Evolutionary conservation across 225 moss, liverwort and hornwort genomes (phyloP), one percentile per base, ranked within the genome.

Genomic region (Pseudoscleropodium purum): DNA sequence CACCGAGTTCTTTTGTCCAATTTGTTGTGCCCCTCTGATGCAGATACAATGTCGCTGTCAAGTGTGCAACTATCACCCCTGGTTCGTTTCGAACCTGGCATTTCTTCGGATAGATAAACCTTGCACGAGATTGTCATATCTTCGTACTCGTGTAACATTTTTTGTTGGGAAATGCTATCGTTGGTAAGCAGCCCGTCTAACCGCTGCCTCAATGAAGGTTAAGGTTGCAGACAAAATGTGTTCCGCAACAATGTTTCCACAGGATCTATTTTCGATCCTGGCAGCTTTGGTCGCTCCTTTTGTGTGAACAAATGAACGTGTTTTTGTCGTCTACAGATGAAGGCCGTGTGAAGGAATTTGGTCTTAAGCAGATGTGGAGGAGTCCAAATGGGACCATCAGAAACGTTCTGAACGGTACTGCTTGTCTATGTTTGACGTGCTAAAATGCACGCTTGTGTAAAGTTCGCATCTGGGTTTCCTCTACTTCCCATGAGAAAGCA

Each of bases 321-420:
- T 66, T 69, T 56, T 73, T 91, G 89, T 70, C 31, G n/a, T 63
- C 15, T 78, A 16, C 92, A 96, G 98, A 98, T 92, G 98, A 98
- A 91, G 92, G 75, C 45, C 99, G 99, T 34, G 24, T 99, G 86
- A 94, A 95, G 91, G 97, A 99, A 84, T 99, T 96, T 49, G 94
- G 94, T 11, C 90, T 99, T 59, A 99, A 99, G 92, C 81, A 92
- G 74, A 99, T 99, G 97, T 99, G 96, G 97, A 99, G 78, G 94
- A 97, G 96, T 89, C 97, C 99, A 19, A 99, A 99, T 89, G 99
- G 99, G 88, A 99, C 99, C 11, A 99, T 99, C 84, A 94, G 99
- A 88, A 97, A 99, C 88, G 90, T 96, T 60, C 90, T 99, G 37
- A 93, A 99, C 83, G 95, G 96, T 95, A 93, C 73, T 29, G 37